Conservation (phyloP, 768 basidiomycete genomes). For the Gloeopeniophorella convolvens region DNA sequence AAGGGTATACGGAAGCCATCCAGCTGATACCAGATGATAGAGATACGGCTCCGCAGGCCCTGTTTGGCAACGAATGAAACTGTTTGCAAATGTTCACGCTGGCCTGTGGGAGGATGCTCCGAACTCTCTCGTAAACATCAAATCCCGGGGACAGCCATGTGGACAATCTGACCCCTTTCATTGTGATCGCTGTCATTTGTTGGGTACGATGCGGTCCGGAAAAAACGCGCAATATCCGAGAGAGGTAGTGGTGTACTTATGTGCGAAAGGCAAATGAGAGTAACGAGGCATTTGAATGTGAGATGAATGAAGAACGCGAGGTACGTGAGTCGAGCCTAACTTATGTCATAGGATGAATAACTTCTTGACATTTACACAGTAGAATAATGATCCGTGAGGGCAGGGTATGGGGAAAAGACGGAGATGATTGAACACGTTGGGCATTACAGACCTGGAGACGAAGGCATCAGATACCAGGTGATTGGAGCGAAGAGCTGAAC, state of each 20-base stretch:
- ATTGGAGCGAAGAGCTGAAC: too few relatives aligned
- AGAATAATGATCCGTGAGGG: constrained; percentile 19
- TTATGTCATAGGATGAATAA: constrained; percentile 19
- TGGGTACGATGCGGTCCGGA: constrained; percentile 12
- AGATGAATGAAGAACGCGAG: constrained; percentile 18
- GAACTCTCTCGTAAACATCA: constrained; percentile 17
- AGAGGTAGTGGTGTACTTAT: constrained; percentile 4
- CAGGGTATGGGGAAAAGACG: constrained; percentile 14
- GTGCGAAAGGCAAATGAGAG: constrained; percentile 1
- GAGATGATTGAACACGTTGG: constrained; percentile 19
- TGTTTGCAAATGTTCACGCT: constrained; percentile 13
- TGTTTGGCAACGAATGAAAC: constrained; percentile 19
- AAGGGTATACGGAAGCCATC: constrained; percentile 18
- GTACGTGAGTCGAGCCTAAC: constrained; percentile 19
- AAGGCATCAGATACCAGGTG: too few relatives aligned
- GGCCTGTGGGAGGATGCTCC: constrained; percentile 17
- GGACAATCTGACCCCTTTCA: constrained; percentile 14
- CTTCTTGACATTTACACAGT: too few relatives aligned
- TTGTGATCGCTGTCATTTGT: constrained; percentile 14
- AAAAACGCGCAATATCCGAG: neutral
- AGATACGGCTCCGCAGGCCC: constrained; percentile 15
- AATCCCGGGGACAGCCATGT: constrained; percentile 12
- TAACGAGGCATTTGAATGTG: neutral
- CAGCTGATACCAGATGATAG: constrained; percentile 16
- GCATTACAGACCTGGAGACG: too few relatives aligned